A percentile compares a stretch with the other conserved stretches of the same genome.
These are phyloP conservation scores for Lathyrus oleraceus DNA, from an alignment of 306 rosid genomes.

Conservation along the genomic window DNA sequence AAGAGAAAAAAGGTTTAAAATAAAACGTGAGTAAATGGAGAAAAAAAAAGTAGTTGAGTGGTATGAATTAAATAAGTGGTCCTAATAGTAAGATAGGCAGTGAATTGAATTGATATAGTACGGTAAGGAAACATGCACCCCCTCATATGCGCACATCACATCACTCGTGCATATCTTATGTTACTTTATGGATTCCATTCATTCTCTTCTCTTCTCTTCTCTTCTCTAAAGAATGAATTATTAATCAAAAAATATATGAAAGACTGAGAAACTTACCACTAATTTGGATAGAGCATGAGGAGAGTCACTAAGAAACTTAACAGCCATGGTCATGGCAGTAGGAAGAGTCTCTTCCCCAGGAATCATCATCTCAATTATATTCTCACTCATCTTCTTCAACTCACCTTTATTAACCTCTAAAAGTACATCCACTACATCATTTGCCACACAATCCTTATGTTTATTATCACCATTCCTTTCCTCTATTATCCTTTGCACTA, in stretches of 20 bases:
- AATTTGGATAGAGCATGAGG: slow-evolving; percentile 58
- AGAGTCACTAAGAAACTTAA: slow-evolving; percentile 64
- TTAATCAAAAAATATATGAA: too few relatives aligned
- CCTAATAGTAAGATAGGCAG: slow-evolving; percentile 39
- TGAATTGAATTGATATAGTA: slow-evolving; percentile 39
- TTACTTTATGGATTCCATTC: not conserved
- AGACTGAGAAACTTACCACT: slow-evolving; percentile 45
- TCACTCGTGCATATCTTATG: slow-evolving; percentile 22
- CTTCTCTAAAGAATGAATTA: too few relatives aligned
- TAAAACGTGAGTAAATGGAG: not conserved
- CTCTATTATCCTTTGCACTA: slow-evolving; percentile 59
- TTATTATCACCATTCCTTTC: slow-evolving; percentile 40
- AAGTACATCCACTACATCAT: slow-evolving; percentile 73
- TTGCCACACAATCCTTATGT: slow-evolving; percentile 29
- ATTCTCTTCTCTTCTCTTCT: not conserved
- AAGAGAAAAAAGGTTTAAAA: not conserved
- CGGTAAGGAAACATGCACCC: slow-evolving; percentile 41
- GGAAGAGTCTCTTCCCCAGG: slow-evolving; percentile 97
- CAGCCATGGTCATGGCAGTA: slow-evolving; percentile 78
- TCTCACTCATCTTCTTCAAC: slow-evolving; percentile 61
- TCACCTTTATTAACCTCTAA: slow-evolving; percentile 52
- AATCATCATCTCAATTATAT: slow-evolving; percentile 83
- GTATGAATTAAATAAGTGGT: slow-evolving; percentile 43
- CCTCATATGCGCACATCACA: not conserved
- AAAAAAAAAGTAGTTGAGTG: slow-evolving; percentile 37